phyloP scores from a whole-genome alignment of 208 protist species.

The Crithidia thermophila region DNA sequence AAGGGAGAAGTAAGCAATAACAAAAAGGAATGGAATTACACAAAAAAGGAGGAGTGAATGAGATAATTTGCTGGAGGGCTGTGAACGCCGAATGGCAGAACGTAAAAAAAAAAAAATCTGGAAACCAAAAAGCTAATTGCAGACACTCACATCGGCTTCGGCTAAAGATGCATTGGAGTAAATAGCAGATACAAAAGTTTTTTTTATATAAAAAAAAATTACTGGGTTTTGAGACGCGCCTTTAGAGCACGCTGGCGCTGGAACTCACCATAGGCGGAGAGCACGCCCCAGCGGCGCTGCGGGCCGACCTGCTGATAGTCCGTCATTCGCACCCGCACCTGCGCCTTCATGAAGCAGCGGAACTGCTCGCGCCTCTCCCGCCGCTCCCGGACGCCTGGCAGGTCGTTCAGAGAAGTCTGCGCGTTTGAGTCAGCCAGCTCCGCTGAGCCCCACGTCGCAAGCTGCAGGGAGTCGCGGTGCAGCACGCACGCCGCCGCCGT shows the following conservation, averaged over 20 bases:
- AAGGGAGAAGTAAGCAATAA: too few relatives aligned
- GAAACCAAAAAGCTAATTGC: too few relatives aligned
- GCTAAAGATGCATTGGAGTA: not conserved
- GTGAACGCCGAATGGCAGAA: too few relatives aligned
- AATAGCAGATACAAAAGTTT: conserved; percentile 1
- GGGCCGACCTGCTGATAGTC: conserved; percentile 9
- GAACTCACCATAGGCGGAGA: conserved; percentile 18
- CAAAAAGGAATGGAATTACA: too few relatives aligned
- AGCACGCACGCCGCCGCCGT: conserved; percentile 30
- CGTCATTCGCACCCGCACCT: conserved; percentile 4
- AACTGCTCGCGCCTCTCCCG: not conserved
- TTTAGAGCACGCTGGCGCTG: not conserved
- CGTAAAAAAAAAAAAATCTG: not conserved
- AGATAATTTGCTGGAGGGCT: too few relatives aligned
- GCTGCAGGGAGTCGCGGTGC: conserved; percentile 12
- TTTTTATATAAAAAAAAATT: too few relatives aligned
- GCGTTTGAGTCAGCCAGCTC: conserved; percentile 24
- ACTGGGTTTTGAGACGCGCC: not conserved
- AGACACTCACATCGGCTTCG: too few relatives aligned
- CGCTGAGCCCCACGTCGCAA: conserved; percentile 27
- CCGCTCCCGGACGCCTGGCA: not conserved
- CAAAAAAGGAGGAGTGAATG: too few relatives aligned
- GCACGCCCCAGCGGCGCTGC: conserved; percentile 13
- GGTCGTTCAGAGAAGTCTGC: conserved; percentile 8
- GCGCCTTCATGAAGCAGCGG: conserved; percentile 12